phyloP scores from a whole-genome alignment of 345 rosid genomes.

The Salix brachista region DNA sequence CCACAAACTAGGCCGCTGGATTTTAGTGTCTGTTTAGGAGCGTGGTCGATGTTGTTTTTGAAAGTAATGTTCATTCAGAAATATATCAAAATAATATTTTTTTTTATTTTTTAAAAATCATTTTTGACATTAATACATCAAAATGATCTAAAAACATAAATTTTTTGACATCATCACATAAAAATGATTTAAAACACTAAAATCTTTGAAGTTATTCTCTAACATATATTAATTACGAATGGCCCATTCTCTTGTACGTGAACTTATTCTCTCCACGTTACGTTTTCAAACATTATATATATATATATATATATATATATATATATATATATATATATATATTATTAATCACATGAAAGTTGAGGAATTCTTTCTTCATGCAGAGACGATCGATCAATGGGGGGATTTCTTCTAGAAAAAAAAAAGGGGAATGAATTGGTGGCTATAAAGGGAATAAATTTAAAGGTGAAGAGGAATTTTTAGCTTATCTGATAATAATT shows the following conservation, averaged over 20 bases:
- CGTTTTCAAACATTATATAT: no score
- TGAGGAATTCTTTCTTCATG: background rate
- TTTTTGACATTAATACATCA: no score
- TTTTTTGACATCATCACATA: no score
- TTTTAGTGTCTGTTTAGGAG: no score
- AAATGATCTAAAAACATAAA: no score
- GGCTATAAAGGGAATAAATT: constrained; percentile 25
- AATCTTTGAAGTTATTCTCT: background rate
- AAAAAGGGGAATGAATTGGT: background rate
- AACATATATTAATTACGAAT: constrained; percentile 9
- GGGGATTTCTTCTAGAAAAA: constrained; percentile 9
- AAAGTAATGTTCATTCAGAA: no score
- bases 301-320: no score
- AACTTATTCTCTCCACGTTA: constrained; percentile 33
- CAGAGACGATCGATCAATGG: constrained; percentile 1
- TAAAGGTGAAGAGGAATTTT: constrained; percentile 26
- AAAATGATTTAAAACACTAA: no score
- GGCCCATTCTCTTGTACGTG: constrained; percentile 14
- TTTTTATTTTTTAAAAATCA: no score
- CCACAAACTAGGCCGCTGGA: constrained; percentile 6
- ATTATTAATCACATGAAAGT: constrained; percentile 5
- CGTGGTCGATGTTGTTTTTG: no score
- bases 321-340: no score
- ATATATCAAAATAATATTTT: no score
- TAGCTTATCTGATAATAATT: constrained; percentile 3